A percentile compares a stretch with the other conserved stretches of the same genome.
These are phyloP conservation scores for Flaveria robusta DNA, from an alignment of 129 eudicot genomes.

Conservation along the genomic window DNA sequence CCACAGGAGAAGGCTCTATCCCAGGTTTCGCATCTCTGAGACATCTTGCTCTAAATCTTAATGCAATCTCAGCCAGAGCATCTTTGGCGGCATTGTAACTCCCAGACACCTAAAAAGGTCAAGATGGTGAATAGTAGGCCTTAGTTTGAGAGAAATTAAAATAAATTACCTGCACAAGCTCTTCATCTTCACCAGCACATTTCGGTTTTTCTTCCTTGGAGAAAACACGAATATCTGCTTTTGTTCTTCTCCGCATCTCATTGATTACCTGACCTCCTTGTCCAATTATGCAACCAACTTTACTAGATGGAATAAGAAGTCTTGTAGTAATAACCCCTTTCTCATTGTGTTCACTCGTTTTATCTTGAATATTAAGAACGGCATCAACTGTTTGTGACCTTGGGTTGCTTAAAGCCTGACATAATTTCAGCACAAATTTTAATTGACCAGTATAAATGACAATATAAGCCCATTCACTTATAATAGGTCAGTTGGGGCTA, in stretches of 20 bases:
- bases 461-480: not conserved
- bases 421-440: constrained; percentile 19
- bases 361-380: constrained; percentile 71
- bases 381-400: constrained; percentile 88
- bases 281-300: constrained; percentile 87
- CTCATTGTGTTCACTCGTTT: constrained; percentile 63
- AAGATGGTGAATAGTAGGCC: not conserved
- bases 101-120: constrained; percentile 60
- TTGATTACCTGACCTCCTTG: constrained; percentile 84
- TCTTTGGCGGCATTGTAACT: constrained; percentile 65
- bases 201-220: constrained; percentile 77
- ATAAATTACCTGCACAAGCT: constrained; percentile 75
- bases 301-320: constrained; percentile 72
- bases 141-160: not conserved
- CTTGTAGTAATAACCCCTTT: constrained; percentile 64
- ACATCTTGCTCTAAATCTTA: constrained; percentile 72
- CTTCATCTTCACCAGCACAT: constrained; percentile 79
- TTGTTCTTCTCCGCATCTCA: constrained; percentile 87
- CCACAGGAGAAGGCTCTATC: constrained; percentile 44
- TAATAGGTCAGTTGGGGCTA: not conserved
- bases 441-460: not conserved
- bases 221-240: constrained; percentile 76
- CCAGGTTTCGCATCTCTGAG: constrained; percentile 61
- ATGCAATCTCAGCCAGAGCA: constrained; percentile 70
- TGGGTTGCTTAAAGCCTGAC: constrained; percentile 60